Evolutionary conservation across 805 yeast genomes (phyloP), one percentile per base, ranked within the genome.

Genomic region (Saccharomycopsis fibuligera): DNA sequence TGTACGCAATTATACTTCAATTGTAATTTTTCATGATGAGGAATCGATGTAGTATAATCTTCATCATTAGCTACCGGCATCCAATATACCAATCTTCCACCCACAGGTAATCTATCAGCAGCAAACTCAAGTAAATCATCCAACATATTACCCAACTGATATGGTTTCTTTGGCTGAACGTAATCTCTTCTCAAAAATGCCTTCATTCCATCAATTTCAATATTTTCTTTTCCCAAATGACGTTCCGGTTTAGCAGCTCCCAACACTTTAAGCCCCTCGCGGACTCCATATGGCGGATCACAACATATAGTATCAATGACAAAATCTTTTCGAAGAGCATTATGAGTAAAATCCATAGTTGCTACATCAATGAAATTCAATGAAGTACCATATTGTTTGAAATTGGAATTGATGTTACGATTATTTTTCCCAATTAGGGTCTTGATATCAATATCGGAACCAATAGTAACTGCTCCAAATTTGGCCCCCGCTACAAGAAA

Each of bases 221-320:
- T 69, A 38, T 76, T 67, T 60, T 87, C 95, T 57, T 86, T 78
- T 0, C 91, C 95, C 8, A 68, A 75, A 38, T 83, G 83, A 58
- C 75, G 78, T 47, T 73, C 80, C 2, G 82, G 81, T 44, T 82
- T 76, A 12, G 40, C 30, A 3, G 95, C 85, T 3, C 99, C 99
- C 48, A 95, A 78, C 0, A 89, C 96, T 62, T 88, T 89, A 47
- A 93, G 75, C 3, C 98, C 96, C 64, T 93, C 99, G 57, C 99
- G 73, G 2, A 93, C 95, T 10, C 99, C 99, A 63, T 93, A 93
- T 0, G 99, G 99, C 2, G 99, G 99, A 65, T 93, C 99, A 61
- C 97, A 89, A 1, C 91, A 77, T 4, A 93, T 91, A 1, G 86
- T 73, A 61, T 93, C 96, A 12, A 93, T 72, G 24, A 56, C 60